These are phyloP conservation scores for Rhizopogon vesiculosus DNA, from an alignment of 768 basidiomycete species.

Conservation along the genomic window DNA sequence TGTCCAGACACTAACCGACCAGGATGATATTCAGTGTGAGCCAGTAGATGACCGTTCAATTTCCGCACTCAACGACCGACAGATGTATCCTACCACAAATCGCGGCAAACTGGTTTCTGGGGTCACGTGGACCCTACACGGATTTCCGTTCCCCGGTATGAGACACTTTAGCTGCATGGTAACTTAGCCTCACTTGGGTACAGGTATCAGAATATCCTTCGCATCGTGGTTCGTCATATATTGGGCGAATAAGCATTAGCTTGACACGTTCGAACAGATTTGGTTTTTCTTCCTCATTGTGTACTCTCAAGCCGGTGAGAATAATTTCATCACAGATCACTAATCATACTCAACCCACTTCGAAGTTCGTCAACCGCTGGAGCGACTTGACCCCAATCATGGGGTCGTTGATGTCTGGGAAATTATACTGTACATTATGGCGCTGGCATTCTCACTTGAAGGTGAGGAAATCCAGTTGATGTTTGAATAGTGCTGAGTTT, in stretches of 20 bases:
- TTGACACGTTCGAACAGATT: background rate
- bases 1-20: slow-evolving; percentile 70
- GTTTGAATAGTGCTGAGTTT: slow-evolving; percentile 41
- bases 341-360: slow-evolving; percentile 1
- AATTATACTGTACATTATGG: slow-evolving; percentile 71
- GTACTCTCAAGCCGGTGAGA: slow-evolving; percentile 80
- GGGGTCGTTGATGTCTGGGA: slow-evolving; percentile 76
- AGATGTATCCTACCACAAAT: slow-evolving; percentile 69
- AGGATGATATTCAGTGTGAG: slow-evolving; percentile 78
- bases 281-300: slow-evolving; percentile 77
- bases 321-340: background rate
- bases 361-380: slow-evolving; percentile 71
- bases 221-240: slow-evolving; percentile 43
- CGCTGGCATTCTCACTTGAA: slow-evolving; percentile 74
- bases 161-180: background rate
- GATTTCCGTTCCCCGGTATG: slow-evolving; percentile 72
- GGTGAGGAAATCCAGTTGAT: slow-evolving; percentile 39
- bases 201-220: slow-evolving; percentile 84
- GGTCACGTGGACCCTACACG: slow-evolving; percentile 72
- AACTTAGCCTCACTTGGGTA: background rate
- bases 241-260: background rate
- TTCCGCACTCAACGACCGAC: slow-evolving; percentile 6
- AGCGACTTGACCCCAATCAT: slow-evolving; percentile 55
- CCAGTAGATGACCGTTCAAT: background rate
- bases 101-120: slow-evolving; percentile 53